Evolutionary conservation across 345 rosid genomes (phyloP).

Genomic region (Rhodamnia rubescens): DNA sequence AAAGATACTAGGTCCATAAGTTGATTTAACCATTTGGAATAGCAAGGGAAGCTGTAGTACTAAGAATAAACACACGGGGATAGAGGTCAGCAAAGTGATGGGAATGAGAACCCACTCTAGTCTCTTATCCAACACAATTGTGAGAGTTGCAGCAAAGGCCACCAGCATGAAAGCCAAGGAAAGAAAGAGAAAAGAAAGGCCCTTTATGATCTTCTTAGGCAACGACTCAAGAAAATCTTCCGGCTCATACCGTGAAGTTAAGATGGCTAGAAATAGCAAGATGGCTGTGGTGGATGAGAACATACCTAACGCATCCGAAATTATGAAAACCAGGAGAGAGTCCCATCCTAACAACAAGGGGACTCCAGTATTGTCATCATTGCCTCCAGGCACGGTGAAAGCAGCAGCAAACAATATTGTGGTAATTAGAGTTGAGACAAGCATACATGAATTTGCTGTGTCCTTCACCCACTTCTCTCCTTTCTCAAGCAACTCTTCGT

Average conservation of each 20-base stretch:
- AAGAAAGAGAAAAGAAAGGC: not conserved
- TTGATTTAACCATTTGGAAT: not conserved
- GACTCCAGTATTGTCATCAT: not conserved
- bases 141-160: not conserved
- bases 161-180: not conserved
- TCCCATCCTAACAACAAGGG: not conserved
- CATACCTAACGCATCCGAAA: constrained; percentile 11
- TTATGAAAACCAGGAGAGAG: not conserved
- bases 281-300: constrained; percentile 6
- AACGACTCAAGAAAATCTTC: constrained; percentile 6
- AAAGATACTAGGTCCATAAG: not conserved
- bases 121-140: not conserved
- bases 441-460: constrained; percentile 12
- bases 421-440: constrained; percentile 17
- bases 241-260: not conserved
- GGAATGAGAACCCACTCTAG: not conserved
- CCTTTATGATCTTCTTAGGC: not conserved
- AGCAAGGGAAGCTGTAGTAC: not conserved
- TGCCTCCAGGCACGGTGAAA: constrained; percentile 20
- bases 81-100: rapidly evolving
- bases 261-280: constrained; percentile 8
- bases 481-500: not conserved
- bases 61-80: not conserved
- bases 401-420: constrained; percentile 17
- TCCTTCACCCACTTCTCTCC: constrained; percentile 2